Evolutionary conservation across 1,139 yeast species (phyloP), one percentile per base, ranked within the genome.

Genomic region (Magnusiomyces clavatus): DNA sequence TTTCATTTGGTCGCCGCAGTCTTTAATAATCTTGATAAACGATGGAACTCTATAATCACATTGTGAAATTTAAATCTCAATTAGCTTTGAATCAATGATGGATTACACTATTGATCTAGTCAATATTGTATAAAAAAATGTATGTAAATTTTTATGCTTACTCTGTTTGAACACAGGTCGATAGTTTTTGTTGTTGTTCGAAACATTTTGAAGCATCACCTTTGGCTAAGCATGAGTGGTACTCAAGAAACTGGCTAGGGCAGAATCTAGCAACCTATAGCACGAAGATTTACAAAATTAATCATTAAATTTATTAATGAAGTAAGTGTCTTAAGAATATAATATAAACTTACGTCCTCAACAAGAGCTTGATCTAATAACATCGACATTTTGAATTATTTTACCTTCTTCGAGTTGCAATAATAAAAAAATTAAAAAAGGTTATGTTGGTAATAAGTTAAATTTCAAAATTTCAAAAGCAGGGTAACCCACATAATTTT

Each of bases 171-270:
- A 83, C 83, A 64, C 90, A 83, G 41, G 65, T 62, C 20, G 83
- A 76, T 54, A 83, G 71, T 20, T 68, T 68, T 39, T 66, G 64
- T 64, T 82, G 89, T 58, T 79, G 77, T 43, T 64, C 61, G 1
- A 68, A 64, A 60, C 90, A 83, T 51, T 70, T 66, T 51, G 73
- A 61, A 38, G 77, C 71, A 56, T 76, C 75, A 43, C 75, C 72
- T 20, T 69, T 71, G 51, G 81, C 70, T 71, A 83, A 75, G 60
- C 90, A 83, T 58, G 77, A 78, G 65, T 83, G 87, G 66, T 81
- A 82, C 24, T 75, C 76, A 51, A 83, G 67, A 59, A 83, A 82
- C 61, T 77, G 77, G 56, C 76, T 79, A 0, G 89, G 88, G 63
- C 90, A 83, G 59, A 73, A 69, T 51, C 78, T 72, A 14, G 88